Evolutionary conservation across 768 basidiomycete species (phyloP).

Genomic region (Naematelia aurantialba): DNA sequence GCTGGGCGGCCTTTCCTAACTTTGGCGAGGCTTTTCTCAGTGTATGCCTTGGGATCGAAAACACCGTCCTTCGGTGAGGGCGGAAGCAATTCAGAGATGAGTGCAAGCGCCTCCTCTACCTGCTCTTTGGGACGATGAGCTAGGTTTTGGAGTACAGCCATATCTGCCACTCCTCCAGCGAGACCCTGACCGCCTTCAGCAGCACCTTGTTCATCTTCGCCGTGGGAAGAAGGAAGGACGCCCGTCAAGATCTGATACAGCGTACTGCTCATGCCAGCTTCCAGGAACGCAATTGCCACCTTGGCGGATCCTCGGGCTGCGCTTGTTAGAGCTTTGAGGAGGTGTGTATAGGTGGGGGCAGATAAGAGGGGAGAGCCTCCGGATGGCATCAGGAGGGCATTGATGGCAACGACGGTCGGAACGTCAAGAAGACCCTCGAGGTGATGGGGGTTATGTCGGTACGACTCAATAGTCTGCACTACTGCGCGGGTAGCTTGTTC

Average conservation of each 20-base stretch:
- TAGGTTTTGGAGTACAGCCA: constrained; percentile 96
- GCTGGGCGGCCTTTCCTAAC: constrained; percentile 56
- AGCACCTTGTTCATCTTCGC: constrained; percentile 53
- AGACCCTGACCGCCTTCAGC: constrained; percentile 69
- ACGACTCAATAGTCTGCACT: constrained; percentile 89
- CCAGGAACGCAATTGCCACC: constrained; percentile 77
- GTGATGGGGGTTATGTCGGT: constrained; percentile 77
- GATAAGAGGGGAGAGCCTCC: constrained; percentile 77
- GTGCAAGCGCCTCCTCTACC: constrained; percentile 84
- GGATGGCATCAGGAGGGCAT: constrained; percentile 75
- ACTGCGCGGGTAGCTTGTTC: constrained; percentile 94
- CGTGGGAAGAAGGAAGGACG: constrained; percentile 69
- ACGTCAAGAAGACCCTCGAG: constrained; percentile 78
- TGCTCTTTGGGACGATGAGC: constrained; percentile 96
- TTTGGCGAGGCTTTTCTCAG: constrained; percentile 76
- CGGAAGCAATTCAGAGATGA: constrained; percentile 87
- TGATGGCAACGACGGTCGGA: constrained; percentile 73
- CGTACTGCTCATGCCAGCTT: constrained; percentile 88
- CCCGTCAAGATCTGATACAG: constrained; percentile 94
- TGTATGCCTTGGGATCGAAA: constrained; percentile 85
- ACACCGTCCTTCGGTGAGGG: constrained; percentile 81
- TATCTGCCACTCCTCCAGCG: constrained; percentile 84
- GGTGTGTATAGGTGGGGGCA: constrained; percentile 78
- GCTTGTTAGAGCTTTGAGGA: constrained; percentile 80
- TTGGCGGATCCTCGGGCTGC: constrained; percentile 83